A percentile compares a stretch with the other conserved stretches of the same genome.
Evolutionary conservation across 768 basidiomycete genomes (phyloP).

Genomic region (Russula foetens): DNA sequence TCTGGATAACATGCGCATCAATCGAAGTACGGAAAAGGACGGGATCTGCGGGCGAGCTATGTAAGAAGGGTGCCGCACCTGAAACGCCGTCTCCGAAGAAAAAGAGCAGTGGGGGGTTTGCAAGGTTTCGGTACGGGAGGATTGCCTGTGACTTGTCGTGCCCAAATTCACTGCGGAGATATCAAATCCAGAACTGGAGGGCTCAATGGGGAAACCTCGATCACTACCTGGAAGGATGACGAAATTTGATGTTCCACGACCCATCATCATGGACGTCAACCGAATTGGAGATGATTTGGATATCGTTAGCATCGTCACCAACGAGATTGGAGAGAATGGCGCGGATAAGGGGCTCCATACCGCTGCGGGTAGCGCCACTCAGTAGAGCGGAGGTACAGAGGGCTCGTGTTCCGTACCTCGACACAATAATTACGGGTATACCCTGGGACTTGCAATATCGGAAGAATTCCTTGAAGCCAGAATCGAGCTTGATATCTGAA

Average conservation of each 20-base stretch:
- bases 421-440: constrained; percentile 89
- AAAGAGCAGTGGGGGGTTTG: constrained; percentile 71
- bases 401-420: constrained; percentile 45
- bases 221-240: constrained; percentile 76
- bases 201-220: not conserved
- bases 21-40: not conserved
- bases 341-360: constrained; percentile 91
- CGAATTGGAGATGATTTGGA: constrained; percentile 93
- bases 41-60: not conserved
- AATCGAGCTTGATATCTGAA: constrained; percentile 76
- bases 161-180: constrained; percentile 58
- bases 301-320: constrained; percentile 61
- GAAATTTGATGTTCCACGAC: constrained; percentile 76
- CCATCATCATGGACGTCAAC: constrained; percentile 57
- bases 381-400: not conserved
- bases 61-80: constrained; percentile 39
- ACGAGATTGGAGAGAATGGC: constrained; percentile 81
- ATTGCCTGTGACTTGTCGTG: constrained; percentile 98
- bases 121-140: constrained; percentile 72
- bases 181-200: not conserved
- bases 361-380: constrained; percentile 36
- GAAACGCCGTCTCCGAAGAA: constrained; percentile 99
- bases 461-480: constrained; percentile 85
- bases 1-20: constrained; percentile 37
- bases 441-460: constrained; percentile 71